phyloP scores from a whole-genome alignment of 192 early-diverging fungal species.

The Chytriomyces hyalinus region DNA sequence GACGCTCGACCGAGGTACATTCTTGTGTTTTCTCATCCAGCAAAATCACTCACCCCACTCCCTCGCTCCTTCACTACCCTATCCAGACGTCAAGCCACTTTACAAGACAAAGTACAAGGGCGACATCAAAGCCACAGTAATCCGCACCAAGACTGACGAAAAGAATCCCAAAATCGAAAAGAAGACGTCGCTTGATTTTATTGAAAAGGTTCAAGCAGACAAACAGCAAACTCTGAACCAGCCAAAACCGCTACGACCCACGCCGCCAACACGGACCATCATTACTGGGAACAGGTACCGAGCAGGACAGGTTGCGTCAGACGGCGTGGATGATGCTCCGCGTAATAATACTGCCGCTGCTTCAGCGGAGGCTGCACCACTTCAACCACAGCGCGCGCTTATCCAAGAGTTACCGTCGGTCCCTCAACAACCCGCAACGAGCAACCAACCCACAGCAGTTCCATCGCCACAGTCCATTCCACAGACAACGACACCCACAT shows the following conservation, averaged over 20 bases:
- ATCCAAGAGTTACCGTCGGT: slow-evolving; percentile 35
- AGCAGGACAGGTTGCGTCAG: neutral
- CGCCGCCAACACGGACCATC: slow-evolving; percentile 6
- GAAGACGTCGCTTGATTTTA: slow-evolving; percentile 48
- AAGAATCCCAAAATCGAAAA: neutral
- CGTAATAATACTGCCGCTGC: neutral
- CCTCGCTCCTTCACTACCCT: neutral
- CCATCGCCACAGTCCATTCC: neutral
- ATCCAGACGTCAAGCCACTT: slow-evolving; percentile 47
- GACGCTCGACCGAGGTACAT: slow-evolving; percentile 13
- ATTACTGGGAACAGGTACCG: slow-evolving; percentile 19
- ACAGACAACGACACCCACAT: slow-evolving; percentile 34
- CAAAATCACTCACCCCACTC: neutral
- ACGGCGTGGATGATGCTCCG: too few species aligned
- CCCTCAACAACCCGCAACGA: neutral
- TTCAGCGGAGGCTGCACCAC: neutral
- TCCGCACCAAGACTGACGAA: slow-evolving; percentile 37
- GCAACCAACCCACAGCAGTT: neutral
- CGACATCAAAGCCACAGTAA: slow-evolving; percentile 46
- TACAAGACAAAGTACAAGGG: slow-evolving; percentile 54
- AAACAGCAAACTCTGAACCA: slow-evolving; percentile 18
- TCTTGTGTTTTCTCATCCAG: slow-evolving; percentile 23
- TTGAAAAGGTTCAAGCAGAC: slow-evolving; percentile 35
- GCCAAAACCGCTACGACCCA: slow-evolving; percentile 8
- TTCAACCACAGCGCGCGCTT: slow-evolving; percentile 19